Base-by-base conservation (phyloP, 1,139 yeast species). In the Arxiozyma telluris region DNA sequence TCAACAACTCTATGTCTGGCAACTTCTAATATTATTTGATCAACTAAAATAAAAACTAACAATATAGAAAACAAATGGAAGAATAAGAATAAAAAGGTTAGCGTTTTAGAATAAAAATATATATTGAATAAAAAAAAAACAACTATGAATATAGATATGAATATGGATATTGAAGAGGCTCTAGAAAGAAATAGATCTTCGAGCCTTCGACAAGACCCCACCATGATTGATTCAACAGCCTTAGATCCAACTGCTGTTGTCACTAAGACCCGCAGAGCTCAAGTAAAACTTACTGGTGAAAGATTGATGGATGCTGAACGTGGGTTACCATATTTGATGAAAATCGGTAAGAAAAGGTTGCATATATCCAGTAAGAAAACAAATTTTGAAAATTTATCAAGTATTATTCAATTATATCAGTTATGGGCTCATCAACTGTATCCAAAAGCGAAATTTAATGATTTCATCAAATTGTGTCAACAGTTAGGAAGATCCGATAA, bases 401-500 rank as follows among this genome's bases (percentile, higher is more conserved):
- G 72, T 47, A 72, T 88, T 1, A 70, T 87, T 30, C 82, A 79
- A 57, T 81, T 80, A 62, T 88, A 87, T 69, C 95, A 87, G 68
- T 68, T 88, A 39, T 88, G 96, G 96, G 90, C 91, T 30, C 96
- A 88, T 67, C 79, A 82, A 5, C 65, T 88, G 52, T 88, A 79
- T 61, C 95, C 96, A 12, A 83, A 83, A 67, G 90, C 95, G 1
- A 83, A 79, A 57, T 87, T 88, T 60, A 73, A 75, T 53, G 96
- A 87, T 65, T 84, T 81, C 55, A 57, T 68, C 12, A 59, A 64
- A 41, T 57, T 71, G 57, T 58, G 67, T 49, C 61, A 64, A 20
- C 57, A 61, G 7, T 47, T 67, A 47, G 70, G 70, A 15, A 65
- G 59, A 50, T 54, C 57, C 34, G 69, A 67, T 54, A 60, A 52